Percentiles rank a stretch among this genome's conserved stretches.
These are phyloP conservation scores for Lipomyces yamanashiensis DNA, from an alignment of 805 yeast genomes.

Conservation along the genomic window DNA sequence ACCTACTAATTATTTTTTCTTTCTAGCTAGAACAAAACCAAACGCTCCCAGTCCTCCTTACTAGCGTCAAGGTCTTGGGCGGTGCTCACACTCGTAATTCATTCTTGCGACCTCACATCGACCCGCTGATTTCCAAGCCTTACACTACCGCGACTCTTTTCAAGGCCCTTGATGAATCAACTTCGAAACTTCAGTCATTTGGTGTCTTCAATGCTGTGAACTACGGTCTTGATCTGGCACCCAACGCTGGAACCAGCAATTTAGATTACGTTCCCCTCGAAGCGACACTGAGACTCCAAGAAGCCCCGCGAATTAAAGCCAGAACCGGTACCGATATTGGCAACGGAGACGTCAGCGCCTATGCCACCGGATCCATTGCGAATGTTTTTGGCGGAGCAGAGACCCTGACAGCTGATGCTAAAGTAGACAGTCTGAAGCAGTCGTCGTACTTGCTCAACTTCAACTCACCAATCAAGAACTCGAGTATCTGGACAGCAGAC, in stretches of 20 bases:
- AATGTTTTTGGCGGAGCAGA: slow-evolving; percentile 77
- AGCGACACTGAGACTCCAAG: slow-evolving; percentile 38
- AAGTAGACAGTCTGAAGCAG: slow-evolving; percentile 63
- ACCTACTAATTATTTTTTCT: neutral
- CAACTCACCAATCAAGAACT: slow-evolving; percentile 56
- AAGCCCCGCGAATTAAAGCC: slow-evolving; percentile 70
- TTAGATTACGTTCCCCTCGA: slow-evolving; percentile 29
- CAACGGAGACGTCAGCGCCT: slow-evolving; percentile 96
- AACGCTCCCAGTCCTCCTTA: slow-evolving; percentile 41
- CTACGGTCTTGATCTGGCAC: slow-evolving; percentile 39
- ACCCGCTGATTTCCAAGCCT: slow-evolving; percentile 44
- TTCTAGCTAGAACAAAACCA: slow-evolving; percentile 38
- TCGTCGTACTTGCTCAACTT: slow-evolving; percentile 59
- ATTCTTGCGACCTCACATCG: slow-evolving; percentile 43
- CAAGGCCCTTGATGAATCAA: slow-evolving; percentile 42
- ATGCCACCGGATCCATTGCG: slow-evolving; percentile 69
- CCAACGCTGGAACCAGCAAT: slow-evolving; percentile 21
- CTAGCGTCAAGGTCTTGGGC: slow-evolving; percentile 43
- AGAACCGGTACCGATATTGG: slow-evolving; percentile 96
- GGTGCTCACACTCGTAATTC: slow-evolving; percentile 40
- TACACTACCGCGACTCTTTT: slow-evolving; percentile 38
- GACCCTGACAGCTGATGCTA: slow-evolving; percentile 54
- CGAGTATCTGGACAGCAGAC: slow-evolving; percentile 59
- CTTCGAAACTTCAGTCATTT: slow-evolving; percentile 40
- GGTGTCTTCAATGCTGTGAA: slow-evolving; percentile 42